Evolutionary conservation across 495 filamentous ascomycete genomes (phyloP).

Genomic region (Aspergillus funiculosus): DNA sequence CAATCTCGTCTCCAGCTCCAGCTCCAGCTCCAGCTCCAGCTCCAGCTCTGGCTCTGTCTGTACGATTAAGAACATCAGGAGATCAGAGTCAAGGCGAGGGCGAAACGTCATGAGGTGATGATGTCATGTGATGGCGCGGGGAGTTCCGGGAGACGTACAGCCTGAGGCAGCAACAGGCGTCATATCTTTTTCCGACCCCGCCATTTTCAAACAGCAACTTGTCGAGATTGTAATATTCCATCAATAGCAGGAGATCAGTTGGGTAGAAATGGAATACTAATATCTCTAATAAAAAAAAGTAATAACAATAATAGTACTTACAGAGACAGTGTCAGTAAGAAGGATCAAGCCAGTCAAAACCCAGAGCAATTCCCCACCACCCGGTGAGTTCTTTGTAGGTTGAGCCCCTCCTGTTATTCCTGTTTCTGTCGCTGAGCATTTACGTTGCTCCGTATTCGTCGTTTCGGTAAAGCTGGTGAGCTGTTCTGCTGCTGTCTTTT

Average conservation of each 20-base stretch:
- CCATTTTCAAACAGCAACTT: constrained; percentile 14
- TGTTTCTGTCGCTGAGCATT: constrained; percentile 9
- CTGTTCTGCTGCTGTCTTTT: constrained; percentile 11
- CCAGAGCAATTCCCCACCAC: constrained; percentile 27
- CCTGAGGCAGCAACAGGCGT: constrained; percentile 18
- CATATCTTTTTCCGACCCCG: constrained; percentile 17
- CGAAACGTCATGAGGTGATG: no score
- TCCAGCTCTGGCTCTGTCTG: no score
- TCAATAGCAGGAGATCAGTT: neutral
- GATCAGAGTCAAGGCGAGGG: no score
- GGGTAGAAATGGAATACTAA: neutral
- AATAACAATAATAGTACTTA: no score
- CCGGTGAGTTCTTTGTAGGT: constrained; percentile 35
- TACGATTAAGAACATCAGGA: no score
- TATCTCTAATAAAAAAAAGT: no score
- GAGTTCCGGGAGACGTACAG: constrained; percentile 19
- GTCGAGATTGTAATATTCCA: constrained; percentile 14
- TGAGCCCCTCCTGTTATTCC: constrained; percentile 24
- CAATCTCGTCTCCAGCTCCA: no score
- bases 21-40: no score
- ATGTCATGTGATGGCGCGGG: constrained; percentile 28
- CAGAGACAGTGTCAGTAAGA: no score
- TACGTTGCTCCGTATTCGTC: constrained; percentile 26
- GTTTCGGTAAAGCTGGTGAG: constrained; percentile 27
- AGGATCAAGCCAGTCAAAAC: no score